Percentiles rank a stretch among this genome's conserved stretches.
Evolutionary conservation across 2,329 filamentous ascomycete species (phyloP).

Genomic region (Epichloe typhina): DNA sequence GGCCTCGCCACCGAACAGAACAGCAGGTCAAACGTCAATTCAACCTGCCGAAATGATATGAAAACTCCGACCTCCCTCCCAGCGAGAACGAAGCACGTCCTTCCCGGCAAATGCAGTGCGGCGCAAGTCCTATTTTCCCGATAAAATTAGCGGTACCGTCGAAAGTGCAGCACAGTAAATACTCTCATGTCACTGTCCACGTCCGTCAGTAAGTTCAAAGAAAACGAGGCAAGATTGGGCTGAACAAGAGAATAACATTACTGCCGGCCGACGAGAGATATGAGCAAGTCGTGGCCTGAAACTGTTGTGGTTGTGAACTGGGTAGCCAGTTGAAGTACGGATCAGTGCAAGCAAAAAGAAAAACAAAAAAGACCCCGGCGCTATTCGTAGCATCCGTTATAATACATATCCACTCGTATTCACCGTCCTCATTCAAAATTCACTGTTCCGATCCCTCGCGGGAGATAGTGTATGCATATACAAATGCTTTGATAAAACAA

Average conservation of each 20-base stretch:
- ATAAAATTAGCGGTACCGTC: no score
- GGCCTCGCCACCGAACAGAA: constrained; percentile 8
- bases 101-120: background rate
- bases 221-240: background rate
- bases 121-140: background rate
- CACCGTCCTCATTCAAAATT: background rate
- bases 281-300: background rate
- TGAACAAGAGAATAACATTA: background rate
- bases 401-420: constrained; percentile 4
- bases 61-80: background rate
- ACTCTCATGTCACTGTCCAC: constrained; percentile 15
- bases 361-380: background rate
- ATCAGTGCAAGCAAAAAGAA: no score
- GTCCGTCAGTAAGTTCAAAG: constrained; percentile 16
- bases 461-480: background rate
- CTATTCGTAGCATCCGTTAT: constrained; percentile 5
- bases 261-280: background rate
- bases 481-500: background rate
- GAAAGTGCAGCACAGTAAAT: background rate
- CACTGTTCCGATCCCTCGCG: constrained; percentile 3
- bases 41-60: no score
- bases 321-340: background rate
- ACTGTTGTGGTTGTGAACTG: background rate
- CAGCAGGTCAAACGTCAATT: background rate
- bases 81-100: background rate